Evolutionary conservation across 2,329 filamentous ascomycete genomes (phyloP), one percentile per base, ranked within the genome.

Genomic region (Mycosphaerella sp.): DNA sequence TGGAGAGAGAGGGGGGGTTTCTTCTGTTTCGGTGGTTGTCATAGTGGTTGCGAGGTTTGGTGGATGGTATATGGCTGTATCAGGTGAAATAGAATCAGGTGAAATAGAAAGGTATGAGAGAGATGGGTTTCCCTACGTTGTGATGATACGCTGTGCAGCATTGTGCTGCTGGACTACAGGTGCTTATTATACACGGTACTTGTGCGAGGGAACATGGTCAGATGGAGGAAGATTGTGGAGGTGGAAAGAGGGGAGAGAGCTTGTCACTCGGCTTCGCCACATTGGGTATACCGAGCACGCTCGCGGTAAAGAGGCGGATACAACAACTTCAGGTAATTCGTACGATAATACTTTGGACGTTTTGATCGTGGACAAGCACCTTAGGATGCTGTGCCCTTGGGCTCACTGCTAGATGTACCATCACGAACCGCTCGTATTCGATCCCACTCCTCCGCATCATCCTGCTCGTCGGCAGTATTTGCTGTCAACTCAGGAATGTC

Each of bases 401-500:
- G 12, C 10, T 17, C 12, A 4, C 42, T 29, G 17, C 11, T 32
- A 11, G 41, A 23, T 9, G 42, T 31, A 2, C 6, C 8, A n/a
- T 45, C 48, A 29, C 26, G 26, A 10, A 29, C 32, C 8, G 14
- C 49, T 38, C 59, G 52, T 29, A 72, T 69, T 7, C 66, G 55
- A 26, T 64, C 59, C 73, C 73, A 75, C 62, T 76, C 72, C 55
- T 73, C 70, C 26, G 62, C 55, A 56, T 75, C 73, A 6, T 63
- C 64, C 1, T 57, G 58, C 32, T 69, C 70, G 53, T 75, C 73
- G 8, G 60, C 65, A 42, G 67, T 69, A 51, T 74, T 67, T 1
- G 72, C 73, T 21, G 69, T 72, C n/a, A 74, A 43, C 62, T 75
- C 74, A 0, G 71, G 70, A 5, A 55, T 58, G 48, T 75, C 74